Conservation (phyloP, 2,329 filamentous ascomycete genomes). For the Arthrobotrys entomopaga region DNA sequence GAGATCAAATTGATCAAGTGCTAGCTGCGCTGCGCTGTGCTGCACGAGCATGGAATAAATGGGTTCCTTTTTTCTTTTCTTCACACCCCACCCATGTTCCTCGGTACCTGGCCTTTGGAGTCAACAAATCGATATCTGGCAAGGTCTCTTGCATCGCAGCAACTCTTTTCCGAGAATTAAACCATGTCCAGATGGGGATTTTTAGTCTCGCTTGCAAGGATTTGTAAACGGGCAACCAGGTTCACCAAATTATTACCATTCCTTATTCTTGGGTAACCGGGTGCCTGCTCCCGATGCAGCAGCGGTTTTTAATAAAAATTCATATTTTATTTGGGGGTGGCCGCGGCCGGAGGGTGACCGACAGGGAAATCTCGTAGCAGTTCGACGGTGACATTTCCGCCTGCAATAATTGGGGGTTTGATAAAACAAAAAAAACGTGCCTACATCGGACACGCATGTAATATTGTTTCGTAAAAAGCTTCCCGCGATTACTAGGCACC, state of each 20-base stretch:
- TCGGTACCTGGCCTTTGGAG: slow-evolving; percentile 54
- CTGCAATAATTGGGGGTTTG: slow-evolving; percentile 27
- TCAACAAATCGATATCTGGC: slow-evolving; percentile 48
- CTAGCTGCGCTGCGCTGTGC: slow-evolving; percentile 37
- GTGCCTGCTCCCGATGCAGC: slow-evolving; percentile 53
- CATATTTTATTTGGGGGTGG: slow-evolving; percentile 23
- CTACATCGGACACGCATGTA: slow-evolving; percentile 33
- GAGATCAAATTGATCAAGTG: too few relatives aligned
- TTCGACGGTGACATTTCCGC: slow-evolving; percentile 35
- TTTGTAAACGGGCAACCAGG: slow-evolving; percentile 53
- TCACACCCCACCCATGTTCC: slow-evolving; percentile 41
- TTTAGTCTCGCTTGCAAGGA: slow-evolving; percentile 52
- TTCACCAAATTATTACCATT: slow-evolving; percentile 45
- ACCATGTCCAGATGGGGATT: slow-evolving; percentile 54
- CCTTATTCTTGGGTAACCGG: slow-evolving; percentile 48
- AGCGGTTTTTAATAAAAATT: slow-evolving; percentile 47
- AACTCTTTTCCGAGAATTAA: slow-evolving; percentile 52
- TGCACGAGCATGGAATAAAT: slow-evolving; percentile 45
- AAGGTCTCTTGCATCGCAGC: slow-evolving; percentile 48
- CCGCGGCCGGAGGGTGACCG: slow-evolving; percentile 39
- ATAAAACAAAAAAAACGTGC: slow-evolving; percentile 24
- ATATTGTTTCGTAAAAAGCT: slow-evolving; percentile 47
- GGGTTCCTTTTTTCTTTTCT: slow-evolving; percentile 32
- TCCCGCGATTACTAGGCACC: slow-evolving; percentile 40
- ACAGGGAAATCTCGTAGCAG: slow-evolving; percentile 19